Percentiles rank a stretch among this genome's conserved stretches.
These are phyloP conservation scores for Tephrocybe rancida DNA, from an alignment of 768 basidiomycete species.

Conservation along the genomic window DNA sequence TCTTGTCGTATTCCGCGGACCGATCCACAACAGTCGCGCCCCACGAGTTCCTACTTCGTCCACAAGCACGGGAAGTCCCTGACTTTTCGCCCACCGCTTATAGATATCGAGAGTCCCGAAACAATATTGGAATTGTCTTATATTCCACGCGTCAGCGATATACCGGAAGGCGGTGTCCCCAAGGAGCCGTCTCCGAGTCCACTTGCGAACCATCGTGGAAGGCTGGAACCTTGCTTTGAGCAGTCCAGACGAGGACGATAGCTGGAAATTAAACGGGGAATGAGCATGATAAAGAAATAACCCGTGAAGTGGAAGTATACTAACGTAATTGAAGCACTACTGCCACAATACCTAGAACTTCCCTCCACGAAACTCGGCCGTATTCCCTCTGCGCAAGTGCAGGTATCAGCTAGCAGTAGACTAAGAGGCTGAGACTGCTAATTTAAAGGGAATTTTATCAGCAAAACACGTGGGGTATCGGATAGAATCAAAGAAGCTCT, in stretches of 20 bases:
- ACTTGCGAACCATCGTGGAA: constrained; percentile 20
- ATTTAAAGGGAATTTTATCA: no score
- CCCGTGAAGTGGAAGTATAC: not conserved
- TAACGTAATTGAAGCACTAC: not conserved
- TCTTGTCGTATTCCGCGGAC: constrained; percentile 27
- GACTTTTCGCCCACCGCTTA: constrained; percentile 22
- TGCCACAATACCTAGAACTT: not conserved
- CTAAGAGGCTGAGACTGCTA: no score
- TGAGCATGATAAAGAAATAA: not conserved
- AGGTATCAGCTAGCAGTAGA: not conserved
- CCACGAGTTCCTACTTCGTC: constrained; percentile 28
- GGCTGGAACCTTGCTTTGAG: constrained; percentile 14
- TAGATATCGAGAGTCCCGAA: constrained; percentile 24
- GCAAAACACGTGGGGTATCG: no score
- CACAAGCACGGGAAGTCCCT: constrained; percentile 19
- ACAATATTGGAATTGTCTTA: constrained; percentile 24
- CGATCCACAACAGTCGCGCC: constrained; percentile 35
- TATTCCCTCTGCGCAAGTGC: not conserved
- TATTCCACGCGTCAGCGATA: constrained; percentile 5
- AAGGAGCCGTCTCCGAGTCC: constrained; percentile 22
- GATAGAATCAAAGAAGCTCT: no score
- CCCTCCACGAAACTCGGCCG: constrained; percentile 7
- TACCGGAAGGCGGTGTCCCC: constrained; percentile 19
- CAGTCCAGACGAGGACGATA: constrained; percentile 16
- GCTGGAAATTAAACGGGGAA: constrained; percentile 12